Percentiles rank a stretch among this genome's conserved stretches.
Conservation (phyloP, 2,329 filamentous ascomycete species). For the Hypoxylon sp. region DNA sequence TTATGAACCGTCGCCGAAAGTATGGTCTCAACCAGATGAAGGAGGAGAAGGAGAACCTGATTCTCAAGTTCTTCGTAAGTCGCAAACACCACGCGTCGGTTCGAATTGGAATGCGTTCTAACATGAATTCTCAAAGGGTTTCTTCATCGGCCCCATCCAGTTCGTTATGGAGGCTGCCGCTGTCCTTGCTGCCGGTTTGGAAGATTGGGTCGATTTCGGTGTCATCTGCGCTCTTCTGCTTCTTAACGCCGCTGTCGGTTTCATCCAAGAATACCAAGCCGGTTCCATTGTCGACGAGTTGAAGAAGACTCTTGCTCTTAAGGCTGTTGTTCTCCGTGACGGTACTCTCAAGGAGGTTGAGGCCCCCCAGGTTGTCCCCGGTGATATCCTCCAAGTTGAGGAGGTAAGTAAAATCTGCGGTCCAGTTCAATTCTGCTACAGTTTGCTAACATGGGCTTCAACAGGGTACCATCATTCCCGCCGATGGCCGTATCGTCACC, state of each 20-base stretch:
- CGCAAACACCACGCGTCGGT: not conserved
- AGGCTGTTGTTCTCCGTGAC: conserved; percentile 88
- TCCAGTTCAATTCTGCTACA: not conserved
- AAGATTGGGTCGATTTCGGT: conserved; percentile 94
- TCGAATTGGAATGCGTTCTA: conserved; percentile 43
- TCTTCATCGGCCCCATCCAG: conserved; percentile 90
- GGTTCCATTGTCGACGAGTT: conserved; percentile 91
- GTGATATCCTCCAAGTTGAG: conserved; percentile 90
- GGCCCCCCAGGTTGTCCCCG: conserved; percentile 85
- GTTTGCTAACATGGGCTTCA: conserved; percentile 36
- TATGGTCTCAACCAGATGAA: conserved; percentile 91
- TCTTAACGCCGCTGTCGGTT: conserved; percentile 87
- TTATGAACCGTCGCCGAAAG: conserved; percentile 64
- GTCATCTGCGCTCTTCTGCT: conserved; percentile 86
- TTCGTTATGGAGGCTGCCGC: conserved; percentile 94
- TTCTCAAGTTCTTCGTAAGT: conserved; percentile 78
- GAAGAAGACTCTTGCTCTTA: conserved; percentile 90
- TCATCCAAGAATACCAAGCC: conserved; percentile 89
- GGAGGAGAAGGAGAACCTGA: conserved; percentile 86
- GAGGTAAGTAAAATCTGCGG: conserved; percentile 58
- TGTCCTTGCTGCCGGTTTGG: conserved; percentile 82
- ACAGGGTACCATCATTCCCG: conserved; percentile 85
- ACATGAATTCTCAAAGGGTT: conserved; percentile 56
- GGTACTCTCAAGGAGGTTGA: conserved; percentile 82
- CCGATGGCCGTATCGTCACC: conserved; percentile 87